phyloP scores from a whole-genome alignment of 805 yeast genomes.

The Saturnispora zaruensis region DNA sequence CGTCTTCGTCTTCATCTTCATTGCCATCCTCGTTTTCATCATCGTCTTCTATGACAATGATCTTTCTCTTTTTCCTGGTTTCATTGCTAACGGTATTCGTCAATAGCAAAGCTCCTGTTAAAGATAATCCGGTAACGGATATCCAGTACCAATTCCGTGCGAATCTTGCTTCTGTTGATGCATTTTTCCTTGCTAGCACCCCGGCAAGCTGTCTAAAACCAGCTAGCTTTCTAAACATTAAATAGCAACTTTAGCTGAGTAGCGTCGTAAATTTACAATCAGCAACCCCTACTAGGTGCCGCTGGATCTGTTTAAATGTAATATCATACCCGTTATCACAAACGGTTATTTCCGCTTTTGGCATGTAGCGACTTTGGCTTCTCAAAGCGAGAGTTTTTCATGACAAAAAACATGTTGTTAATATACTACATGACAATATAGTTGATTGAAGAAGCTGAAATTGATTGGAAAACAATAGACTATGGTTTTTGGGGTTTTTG shows the following conservation, averaged over 20 bases:
- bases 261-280: neutral
- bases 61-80: slow-evolving; percentile 10
- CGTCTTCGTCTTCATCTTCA: slow-evolving; percentile 20
- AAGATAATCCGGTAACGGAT: neutral
- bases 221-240: neutral
- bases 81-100: slow-evolving; percentile 7
- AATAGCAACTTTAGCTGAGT: neutral
- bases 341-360: neutral
- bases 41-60: slow-evolving; percentile 22
- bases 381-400: neutral
- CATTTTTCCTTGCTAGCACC: neutral
- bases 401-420: neutral
- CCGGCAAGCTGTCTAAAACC: neutral
- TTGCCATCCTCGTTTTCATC: slow-evolving; percentile 22
- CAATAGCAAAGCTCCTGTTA: slow-evolving; percentile 5
- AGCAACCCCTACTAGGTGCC: neutral
- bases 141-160: neutral
- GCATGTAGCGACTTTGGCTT: neutral
- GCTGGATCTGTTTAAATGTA: neutral
- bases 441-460: too few species aligned
- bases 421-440: neutral
- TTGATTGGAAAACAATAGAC: too few species aligned
- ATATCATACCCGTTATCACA: neutral
- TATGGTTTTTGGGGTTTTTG: too few species aligned
- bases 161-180: neutral